Evolutionary conservation across 176 grass and related monocot genomes (phyloP).

Genomic region (Puccinellia tenuiflora): DNA sequence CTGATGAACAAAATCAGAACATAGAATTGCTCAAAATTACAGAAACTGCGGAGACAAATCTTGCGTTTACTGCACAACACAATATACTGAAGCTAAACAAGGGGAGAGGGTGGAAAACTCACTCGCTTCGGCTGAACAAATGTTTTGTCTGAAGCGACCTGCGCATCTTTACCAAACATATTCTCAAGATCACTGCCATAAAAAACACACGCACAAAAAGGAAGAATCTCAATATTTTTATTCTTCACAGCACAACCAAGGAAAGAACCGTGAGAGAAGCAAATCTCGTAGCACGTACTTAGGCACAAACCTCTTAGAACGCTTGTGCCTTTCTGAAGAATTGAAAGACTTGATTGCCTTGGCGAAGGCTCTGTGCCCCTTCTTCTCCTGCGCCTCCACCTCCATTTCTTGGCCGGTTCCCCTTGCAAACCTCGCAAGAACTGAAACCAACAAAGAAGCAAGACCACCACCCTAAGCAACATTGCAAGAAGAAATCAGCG

Average conservation of each 20-base stretch:
- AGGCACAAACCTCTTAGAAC: conserved; percentile 58
- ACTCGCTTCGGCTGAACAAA: conserved; percentile 41
- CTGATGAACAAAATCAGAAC: conserved; percentile 42
- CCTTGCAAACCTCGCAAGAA: conserved; percentile 20
- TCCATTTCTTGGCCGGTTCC: conserved; percentile 35
- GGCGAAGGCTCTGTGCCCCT: conserved; percentile 35
- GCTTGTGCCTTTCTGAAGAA: conserved; percentile 37
- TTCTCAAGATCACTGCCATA: conserved; percentile 63
- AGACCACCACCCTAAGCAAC: too few species aligned
- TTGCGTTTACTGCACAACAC: neutral
- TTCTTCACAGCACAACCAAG: neutral
- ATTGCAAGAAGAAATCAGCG: too few species aligned
- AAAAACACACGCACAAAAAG: neutral
- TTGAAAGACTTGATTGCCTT: conserved; percentile 41
- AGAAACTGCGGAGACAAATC: neutral
- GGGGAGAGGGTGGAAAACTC: neutral
- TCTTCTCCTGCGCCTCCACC: conserved; percentile 43
- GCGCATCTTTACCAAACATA: conserved; percentile 28
- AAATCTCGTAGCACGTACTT: neutral
- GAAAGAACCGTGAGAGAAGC: neutral
- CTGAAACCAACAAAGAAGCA: conserved; percentile 23
- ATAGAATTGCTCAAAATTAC: conserved; percentile 7
- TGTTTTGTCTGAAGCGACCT: conserved; percentile 34
- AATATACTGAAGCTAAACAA: neutral
- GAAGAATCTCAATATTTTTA: neutral